Evolutionary conservation across 2,329 filamentous ascomycete species (phyloP).

Genomic region (Apiospora sp.): DNA sequence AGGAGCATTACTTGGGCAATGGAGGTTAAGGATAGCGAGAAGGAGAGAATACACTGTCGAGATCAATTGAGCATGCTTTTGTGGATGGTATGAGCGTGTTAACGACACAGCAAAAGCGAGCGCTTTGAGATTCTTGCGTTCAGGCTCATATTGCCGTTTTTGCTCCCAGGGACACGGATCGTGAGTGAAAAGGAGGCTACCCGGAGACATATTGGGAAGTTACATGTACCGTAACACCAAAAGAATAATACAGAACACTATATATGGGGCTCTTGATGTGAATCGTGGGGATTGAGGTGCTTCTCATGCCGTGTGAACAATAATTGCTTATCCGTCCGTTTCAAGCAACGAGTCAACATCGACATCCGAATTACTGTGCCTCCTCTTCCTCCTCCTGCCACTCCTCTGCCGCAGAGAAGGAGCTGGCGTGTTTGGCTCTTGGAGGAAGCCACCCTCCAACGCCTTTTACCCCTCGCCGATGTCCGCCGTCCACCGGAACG

Average conservation of each 20-base stretch:
- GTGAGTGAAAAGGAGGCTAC: neutral
- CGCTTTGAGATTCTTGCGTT: neutral
- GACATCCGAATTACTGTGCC: neutral
- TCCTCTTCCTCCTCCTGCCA: neutral
- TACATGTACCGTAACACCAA: neutral
- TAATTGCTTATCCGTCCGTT: neutral
- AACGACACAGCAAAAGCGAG: neutral
- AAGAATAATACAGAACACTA: neutral
- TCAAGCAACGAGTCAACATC: slow-evolving; percentile 2
- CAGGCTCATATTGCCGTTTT: neutral
- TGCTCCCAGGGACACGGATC: neutral
- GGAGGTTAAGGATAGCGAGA: neutral
- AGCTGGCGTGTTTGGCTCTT: too few relatives aligned
- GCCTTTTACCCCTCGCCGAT: neutral
- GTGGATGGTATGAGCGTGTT: neutral
- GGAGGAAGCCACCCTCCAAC: neutral
- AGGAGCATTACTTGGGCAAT: neutral
- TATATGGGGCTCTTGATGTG: neutral
- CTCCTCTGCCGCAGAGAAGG: neutral
- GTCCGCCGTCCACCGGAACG: neutral
- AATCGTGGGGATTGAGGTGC: neutral
- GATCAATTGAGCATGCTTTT: neutral
- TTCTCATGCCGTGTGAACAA: too few relatives aligned
- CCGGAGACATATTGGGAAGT: neutral
- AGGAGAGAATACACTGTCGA: neutral